Evolutionary conservation across 805 yeast species (phyloP), one percentile per base, ranked within the genome.

Genomic region (Yamadazyma olivae): DNA sequence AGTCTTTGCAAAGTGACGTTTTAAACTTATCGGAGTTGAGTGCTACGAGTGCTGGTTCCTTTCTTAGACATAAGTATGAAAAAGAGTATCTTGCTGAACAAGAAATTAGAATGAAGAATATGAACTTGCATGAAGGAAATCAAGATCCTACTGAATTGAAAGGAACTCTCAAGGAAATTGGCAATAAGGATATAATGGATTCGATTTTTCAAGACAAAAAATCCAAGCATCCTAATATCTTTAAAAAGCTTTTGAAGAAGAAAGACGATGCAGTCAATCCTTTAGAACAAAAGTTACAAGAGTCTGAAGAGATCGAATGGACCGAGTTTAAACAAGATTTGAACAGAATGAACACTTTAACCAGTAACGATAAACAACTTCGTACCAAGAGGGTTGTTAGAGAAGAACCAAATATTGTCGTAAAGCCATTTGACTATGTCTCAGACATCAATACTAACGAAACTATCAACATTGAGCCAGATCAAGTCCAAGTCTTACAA

Each of bases 21-120:
- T 58, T 67, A 37, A 68, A 67, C 36, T 51, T 67, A 36, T 81
- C 89, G 23, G 93, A 85, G 54, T 73, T 84, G 43, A 83, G 93
- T 61, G 95, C 95, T 4, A 84, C 95, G 0, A 82, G 93, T 44
- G 95, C 95, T 1, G 95, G 95, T 0, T 84, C 95, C 20, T 79
- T 79, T 40, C 79, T 81, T 30, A 74, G 95, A 51, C 95, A 87
- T 54, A 82, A 74, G 48, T 69, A 65, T 51, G 80, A 79, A 23
- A 55, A 48, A 29, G 64, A 60, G 14, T 35, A 50, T 17, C 46
- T 43, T 16, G 45, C 41, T 10, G 51, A 48, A 10, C 48, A 41
- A 35, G 58, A 55, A 30, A 15, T 45, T 2, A 47, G 54, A 26
- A 29, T 61, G 36, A 42, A 49, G 14, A 47, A 44, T 5, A 30